These are phyloP conservation scores for Geotrichum australiense DNA, from an alignment of 1,139 yeast genomes.

Conservation along the genomic window DNA sequence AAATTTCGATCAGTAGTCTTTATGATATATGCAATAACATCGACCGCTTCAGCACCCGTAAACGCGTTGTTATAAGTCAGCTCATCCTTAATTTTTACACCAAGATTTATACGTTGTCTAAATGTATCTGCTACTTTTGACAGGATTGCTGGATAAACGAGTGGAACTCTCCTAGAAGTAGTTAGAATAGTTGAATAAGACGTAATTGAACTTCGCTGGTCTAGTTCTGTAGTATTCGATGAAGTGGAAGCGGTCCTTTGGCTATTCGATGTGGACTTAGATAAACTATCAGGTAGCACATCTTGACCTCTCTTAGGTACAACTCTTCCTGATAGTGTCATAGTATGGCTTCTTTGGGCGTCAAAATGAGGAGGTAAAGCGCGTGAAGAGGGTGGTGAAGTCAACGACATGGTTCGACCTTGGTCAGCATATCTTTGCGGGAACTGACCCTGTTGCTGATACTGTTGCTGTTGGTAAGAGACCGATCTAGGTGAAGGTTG, in stretches of 20 bases:
- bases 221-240: constrained; percentile 12
- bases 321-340: constrained; percentile 30
- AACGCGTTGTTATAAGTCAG: constrained; percentile 90
- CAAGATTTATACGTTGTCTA: constrained; percentile 60
- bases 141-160: constrained; percentile 81
- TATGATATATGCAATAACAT: constrained; percentile 73
- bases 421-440: constrained; percentile 12
- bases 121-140: constrained; percentile 80
- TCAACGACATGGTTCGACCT: constrained; percentile 26
- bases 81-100: constrained; percentile 89
- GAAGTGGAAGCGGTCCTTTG: constrained; percentile 24
- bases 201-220: constrained; percentile 19
- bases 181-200: constrained; percentile 36
- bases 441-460: constrained; percentile 5
- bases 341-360: constrained; percentile 20
- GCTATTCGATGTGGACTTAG: constrained; percentile 9
- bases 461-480: background rate
- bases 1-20: constrained; percentile 87
- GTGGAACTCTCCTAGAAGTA: constrained; percentile 47
- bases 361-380: constrained; percentile 14
- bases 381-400: constrained; percentile 15
- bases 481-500: constrained; percentile 5
- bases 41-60: constrained; percentile 92
- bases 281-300: constrained; percentile 11
- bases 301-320: constrained; percentile 28